A percentile compares a stretch with the other conserved stretches of the same genome.
phyloP scores from a whole-genome alignment of 306 rosid genomes.

The Neltuma alba region DNA sequence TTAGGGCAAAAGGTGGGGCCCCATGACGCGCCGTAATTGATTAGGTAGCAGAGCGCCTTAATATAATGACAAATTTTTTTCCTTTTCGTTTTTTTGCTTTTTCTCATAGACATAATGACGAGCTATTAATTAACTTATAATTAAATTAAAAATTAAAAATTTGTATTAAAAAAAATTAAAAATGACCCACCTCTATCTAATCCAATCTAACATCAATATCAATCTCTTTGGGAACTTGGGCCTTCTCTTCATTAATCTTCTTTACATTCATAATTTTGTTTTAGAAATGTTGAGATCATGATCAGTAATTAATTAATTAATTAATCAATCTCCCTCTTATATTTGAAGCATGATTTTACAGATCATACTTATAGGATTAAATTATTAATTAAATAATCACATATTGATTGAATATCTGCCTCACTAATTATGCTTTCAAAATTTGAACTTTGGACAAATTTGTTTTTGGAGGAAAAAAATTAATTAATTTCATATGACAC shows the following conservation, averaged over 20 bases:
- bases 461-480: not conserved
- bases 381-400: conserved; percentile 17
- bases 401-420: not conserved
- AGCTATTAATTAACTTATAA: not conserved
- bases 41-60: conserved; percentile 49
- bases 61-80: conserved; percentile 35
- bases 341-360: not conserved
- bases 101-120: not conserved
- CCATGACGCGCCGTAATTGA: conserved; percentile 60
- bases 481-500: not conserved
- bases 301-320: conserved; percentile 25
- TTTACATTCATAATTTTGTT: conserved; percentile 34
- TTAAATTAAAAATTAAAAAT: not conserved
- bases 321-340: conserved; percentile 18
- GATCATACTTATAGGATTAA: conserved; percentile 26
- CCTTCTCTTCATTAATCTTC: conserved; percentile 52
- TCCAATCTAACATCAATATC: not conserved
- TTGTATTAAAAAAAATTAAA: not conserved
- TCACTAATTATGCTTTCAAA: not conserved
- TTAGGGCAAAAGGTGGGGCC: conserved; percentile 51
- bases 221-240: conserved; percentile 99
- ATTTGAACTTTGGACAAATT: not conserved
- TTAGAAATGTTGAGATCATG: conserved; percentile 33
- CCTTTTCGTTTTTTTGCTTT: not conserved
- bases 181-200: not conserved